Conservation (phyloP, 805 yeast species). For the Wickerhamomyces chambardii region DNA sequence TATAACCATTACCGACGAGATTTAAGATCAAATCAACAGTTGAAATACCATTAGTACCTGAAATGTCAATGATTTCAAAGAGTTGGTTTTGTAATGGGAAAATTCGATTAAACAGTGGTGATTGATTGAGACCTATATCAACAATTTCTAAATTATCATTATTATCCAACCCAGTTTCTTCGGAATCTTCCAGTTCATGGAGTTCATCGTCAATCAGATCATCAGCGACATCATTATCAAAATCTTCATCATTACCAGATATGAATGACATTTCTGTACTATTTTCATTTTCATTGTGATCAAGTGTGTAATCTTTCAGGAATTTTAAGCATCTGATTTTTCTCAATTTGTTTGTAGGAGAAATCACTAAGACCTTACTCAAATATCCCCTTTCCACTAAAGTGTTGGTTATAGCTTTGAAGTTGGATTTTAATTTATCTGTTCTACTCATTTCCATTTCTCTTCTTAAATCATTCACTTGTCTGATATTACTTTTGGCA, state of each 20-base stretch:
- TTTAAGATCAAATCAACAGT: slow-evolving; percentile 41
- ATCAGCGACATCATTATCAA: slow-evolving; percentile 19
- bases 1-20: slow-evolving; percentile 46
- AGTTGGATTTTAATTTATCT: slow-evolving; percentile 32
- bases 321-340: slow-evolving; percentile 38
- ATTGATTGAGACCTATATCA: background rate
- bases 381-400: slow-evolving; percentile 36
- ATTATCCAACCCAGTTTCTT: slow-evolving; percentile 7
- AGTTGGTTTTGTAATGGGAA: slow-evolving; percentile 63
- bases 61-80: slow-evolving; percentile 32
- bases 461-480: slow-evolving; percentile 48
- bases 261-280: slow-evolving; percentile 12
- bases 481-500: slow-evolving; percentile 54
- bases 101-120: slow-evolving; percentile 34
- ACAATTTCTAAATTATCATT: slow-evolving; percentile 9
- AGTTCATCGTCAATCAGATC: slow-evolving; percentile 19
- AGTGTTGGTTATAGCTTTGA: slow-evolving; percentile 36
- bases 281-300: slow-evolving; percentile 14
- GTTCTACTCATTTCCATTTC: slow-evolving; percentile 44
- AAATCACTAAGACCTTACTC: slow-evolving; percentile 41
- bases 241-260: slow-evolving; percentile 19
- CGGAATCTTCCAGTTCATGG: slow-evolving; percentile 13
- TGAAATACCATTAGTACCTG: slow-evolving; percentile 45
- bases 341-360: slow-evolving; percentile 34
- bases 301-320: slow-evolving; percentile 26